Conservation (phyloP, 2,329 filamentous ascomycete genomes). For the Fusarium newnesense region DNA sequence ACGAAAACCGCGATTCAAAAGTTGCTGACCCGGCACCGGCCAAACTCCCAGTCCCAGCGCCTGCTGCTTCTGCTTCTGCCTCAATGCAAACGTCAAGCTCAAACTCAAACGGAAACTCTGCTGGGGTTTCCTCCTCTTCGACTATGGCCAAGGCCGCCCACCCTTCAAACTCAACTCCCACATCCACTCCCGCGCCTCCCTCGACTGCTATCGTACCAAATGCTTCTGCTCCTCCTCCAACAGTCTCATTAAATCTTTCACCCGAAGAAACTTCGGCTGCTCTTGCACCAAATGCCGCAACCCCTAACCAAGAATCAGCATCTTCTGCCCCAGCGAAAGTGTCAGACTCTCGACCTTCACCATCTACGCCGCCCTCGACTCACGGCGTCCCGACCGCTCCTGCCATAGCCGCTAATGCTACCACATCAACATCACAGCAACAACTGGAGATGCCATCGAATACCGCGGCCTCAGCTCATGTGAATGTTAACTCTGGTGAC, state of each 20-base stretch:
- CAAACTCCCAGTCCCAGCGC: not conserved
- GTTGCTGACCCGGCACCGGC: slow-evolving; percentile 14
- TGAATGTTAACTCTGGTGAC: slow-evolving; percentile 29
- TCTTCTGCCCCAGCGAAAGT: slow-evolving; percentile 12
- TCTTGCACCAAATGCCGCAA: slow-evolving; percentile 8
- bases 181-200: slow-evolving; percentile 23
- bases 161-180: slow-evolving; percentile 20
- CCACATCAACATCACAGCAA: slow-evolving; percentile 27
- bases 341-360: slow-evolving; percentile 18
- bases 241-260: slow-evolving; percentile 5
- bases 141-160: not conserved
- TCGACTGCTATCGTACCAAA: slow-evolving; percentile 1
- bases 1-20: slow-evolving; percentile 26
- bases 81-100: slow-evolving; percentile 5
- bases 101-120: slow-evolving; percentile 4
- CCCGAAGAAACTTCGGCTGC: slow-evolving; percentile 7
- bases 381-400: slow-evolving; percentile 10
- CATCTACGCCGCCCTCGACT: slow-evolving; percentile 36
- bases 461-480: slow-evolving; percentile 15
- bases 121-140: slow-evolving; percentile 1
- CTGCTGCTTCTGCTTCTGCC: slow-evolving; percentile 6
- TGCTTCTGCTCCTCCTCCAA: slow-evolving; percentile 9
- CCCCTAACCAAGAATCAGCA: slow-evolving; percentile 6
- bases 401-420: slow-evolving; percentile 16
- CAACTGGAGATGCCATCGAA: slow-evolving; percentile 33